Evolutionary conservation across 2,329 filamentous ascomycete genomes (phyloP), one percentile per base, ranked within the genome.

Genomic region (Amphichorda felina): DNA sequence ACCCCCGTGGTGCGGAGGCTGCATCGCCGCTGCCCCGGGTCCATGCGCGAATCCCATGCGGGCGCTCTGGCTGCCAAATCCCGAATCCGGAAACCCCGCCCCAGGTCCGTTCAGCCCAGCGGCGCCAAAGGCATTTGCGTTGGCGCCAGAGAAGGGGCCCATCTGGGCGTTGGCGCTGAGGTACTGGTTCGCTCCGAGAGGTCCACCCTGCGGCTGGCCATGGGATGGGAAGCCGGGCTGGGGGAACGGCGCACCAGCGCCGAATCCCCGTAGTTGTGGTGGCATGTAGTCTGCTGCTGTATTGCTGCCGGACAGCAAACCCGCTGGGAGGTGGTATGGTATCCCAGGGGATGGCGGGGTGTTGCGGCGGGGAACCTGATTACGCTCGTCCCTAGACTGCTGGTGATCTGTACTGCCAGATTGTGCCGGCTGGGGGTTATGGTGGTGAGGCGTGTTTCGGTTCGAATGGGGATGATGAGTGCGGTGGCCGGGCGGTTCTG

Each of bases 31-130:
- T 9, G 79, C 82, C 31, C 43, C 47, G 5, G 53, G 54, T 10
- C 54, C 56, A 52, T 89, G 79, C 39, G 81, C 75, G 54, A 95
- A 95, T 6, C 85, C 80, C 71, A 91, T 83, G 50, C 89, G 78
- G 40, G 85, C 86, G 43, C 84, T 86, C 56, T 93, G 85, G 56
- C 85, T 89, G 22, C 79, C 85, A 35, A 94, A 73, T 1, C 86
- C 85, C 15, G 82, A 81, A 39, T 72, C 68, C 34, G 68, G 70
- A 42, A 77, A 78, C 8, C 71, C 72, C 45, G 67, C 72, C 43
- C 66, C 72, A 43, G 61, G 72, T 38, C 60, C 72, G 45, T 64
- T 67, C 60, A 69, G 64, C 38, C 68, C 72, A 42, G 66, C 72
- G 34, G 69, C 71, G 34, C 70, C 71, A 43, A 83, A 68, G 8